Base-by-base conservation (phyloP, 2,329 filamentous ascomycete genomes). In the Aspergillus felis region DNA sequence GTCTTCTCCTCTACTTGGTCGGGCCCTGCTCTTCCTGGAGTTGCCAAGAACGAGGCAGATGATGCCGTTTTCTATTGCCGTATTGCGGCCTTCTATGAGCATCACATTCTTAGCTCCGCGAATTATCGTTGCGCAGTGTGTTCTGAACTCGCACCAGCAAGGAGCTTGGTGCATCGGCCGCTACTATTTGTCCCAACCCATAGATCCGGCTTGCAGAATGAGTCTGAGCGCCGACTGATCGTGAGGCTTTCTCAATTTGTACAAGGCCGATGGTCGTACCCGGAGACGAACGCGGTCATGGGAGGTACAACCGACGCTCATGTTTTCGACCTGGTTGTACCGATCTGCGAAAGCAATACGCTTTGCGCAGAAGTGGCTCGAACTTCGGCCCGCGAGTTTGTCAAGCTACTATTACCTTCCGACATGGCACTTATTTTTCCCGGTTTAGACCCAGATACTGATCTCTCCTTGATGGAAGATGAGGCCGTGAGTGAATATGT, bases 41-140 rank as follows among this genome's bases (percentile, higher is more conserved):
- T 46, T 4, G 29, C 51, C 12, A 54, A 54, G 35, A 58, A 57
- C 42, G 54, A 58, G 12, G 55, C 50, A 10, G 55, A 60, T 28
- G 50, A 57, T 17, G 54, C 53, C 4, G 50, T 58, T 20, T 51
- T 57, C 20, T 67, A 62, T 53, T 59, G 60, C n/a, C 57, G 51
- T 8, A 54, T 67, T 17, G 57, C 55, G 2, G 59, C 55, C 10
- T 62, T 55, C 25, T 58, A 65, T 35, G 64, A 67, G 53, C 25
- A 54, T 17, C 50, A 53, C 29, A 62, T 67, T 29, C 54, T 67
- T n/a, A 32, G 56, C 27, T 42, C 58, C 1, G 57, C 57, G 8
- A 53, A 64, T 22, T 64, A 66, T 53, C 60, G 62, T 7, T 68
- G 65, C 27, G 61, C 58, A n/a, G 56, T 62, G 32, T 68, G 65